Base-by-base conservation (phyloP, 2,329 filamentous ascomycete genomes). In the Cyphellophora europaea region DNA sequence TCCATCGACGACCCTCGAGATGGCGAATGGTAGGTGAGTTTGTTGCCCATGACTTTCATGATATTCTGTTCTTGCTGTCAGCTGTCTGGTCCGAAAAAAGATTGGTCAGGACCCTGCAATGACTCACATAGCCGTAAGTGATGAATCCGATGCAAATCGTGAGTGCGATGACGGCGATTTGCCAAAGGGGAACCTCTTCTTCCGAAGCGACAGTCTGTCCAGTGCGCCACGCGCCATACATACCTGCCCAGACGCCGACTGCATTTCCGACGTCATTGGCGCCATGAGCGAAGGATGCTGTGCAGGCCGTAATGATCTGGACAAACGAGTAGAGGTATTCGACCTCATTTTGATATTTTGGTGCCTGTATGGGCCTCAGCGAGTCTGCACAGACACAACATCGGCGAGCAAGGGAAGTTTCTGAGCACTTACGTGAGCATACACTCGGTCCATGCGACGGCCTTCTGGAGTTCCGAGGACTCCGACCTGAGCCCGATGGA, bases 31-130 rank as follows among this genome's bases (percentile, higher is more conserved):
- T 81, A 81, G 38, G 79, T 84, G 56, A 83, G 77, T 60, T 82
- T 82, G 69, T 86, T 87, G 35, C 82, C 82, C 80, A 86, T 85
- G 77, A 73, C 76, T 64, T 82, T 84, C 80, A 86, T 86, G 62
- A 86, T 86, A 66, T 86, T 85, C 21, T 25, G n/a, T 8, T 25
- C 21, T 8, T n/a, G 8, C 21, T 25, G 8, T 8, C n/a, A 8
- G n/a, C 8, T n/a, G n/a, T 25, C 21, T 25, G 21, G n/a, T n/a
- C 21, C 8, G 21, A 8, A 8, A n/a, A 25, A 25, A 8, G 21
- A 25, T n/a, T n/a, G 21, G n/a, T 25, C 21, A 8, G 8, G 21
- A 25, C 8, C 8, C 21, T 25, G 21, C 21, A 25, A n/a, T n/a
- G n/a, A 25, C 21, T 25, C n/a, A 25, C 21, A 65, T 85, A 86